Conservation (phyloP, 441 rosid species). For the Lagerstroemia fauriei region DNA sequence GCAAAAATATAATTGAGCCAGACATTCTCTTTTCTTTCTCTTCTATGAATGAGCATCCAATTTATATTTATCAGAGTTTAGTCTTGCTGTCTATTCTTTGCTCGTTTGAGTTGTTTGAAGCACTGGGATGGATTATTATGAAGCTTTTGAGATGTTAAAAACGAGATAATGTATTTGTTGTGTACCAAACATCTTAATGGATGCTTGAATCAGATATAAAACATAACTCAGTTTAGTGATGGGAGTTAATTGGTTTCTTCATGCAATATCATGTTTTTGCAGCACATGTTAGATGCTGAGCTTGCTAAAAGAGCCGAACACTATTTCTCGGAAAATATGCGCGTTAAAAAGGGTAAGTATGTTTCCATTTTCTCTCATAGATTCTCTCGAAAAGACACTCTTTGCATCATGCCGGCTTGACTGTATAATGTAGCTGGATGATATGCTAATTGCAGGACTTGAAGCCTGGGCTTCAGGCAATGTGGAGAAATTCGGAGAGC, state of each 20-base stretch:
- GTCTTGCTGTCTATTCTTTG: background rate
- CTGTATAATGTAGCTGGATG: background rate
- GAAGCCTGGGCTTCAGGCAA: constrained; percentile 80
- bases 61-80: background rate
- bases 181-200: background rate
- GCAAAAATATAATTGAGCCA: background rate
- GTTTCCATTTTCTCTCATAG: background rate
- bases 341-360: constrained; percentile 66
- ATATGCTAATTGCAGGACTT: constrained; percentile 54
- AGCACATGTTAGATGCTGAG: constrained; percentile 56
- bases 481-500: constrained; percentile 66
- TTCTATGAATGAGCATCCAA: background rate
- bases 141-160: background rate
- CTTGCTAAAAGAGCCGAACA: constrained; percentile 91
- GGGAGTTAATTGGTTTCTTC: background rate
- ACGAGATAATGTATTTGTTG: background rate
- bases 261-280: constrained; percentile 27
- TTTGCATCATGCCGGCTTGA: background rate
- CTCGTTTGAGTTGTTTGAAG: background rate
- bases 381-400: constrained; percentile 10
- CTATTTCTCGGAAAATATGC: constrained; percentile 77
- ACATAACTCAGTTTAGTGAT: background rate
- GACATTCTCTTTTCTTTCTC: background rate
- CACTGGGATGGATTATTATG: background rate
- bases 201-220: background rate